These are phyloP conservation scores for Physcomitrellopsis africana DNA, from an alignment of 225 moss, liverwort and hornwort genomes.

Conservation along the genomic window DNA sequence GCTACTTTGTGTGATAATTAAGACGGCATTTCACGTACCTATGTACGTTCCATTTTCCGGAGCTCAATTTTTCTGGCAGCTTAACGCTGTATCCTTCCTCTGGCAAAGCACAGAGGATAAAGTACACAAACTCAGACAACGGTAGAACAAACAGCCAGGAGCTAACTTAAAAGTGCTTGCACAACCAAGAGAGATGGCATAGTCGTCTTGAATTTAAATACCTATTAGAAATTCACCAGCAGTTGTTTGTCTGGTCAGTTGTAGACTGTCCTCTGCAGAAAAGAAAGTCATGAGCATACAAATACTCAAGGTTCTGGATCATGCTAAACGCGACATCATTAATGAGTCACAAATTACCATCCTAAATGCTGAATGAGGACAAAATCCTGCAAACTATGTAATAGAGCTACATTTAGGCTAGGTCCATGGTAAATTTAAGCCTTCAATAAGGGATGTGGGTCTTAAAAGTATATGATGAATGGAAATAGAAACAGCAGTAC, in stretches of 20 bases:
- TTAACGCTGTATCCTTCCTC: constrained; percentile 76
- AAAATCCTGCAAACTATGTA: constrained; percentile 17
- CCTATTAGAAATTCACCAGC: constrained; percentile 53
- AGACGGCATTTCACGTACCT: constrained; percentile 41
- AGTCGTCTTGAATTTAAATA: constrained; percentile 28
- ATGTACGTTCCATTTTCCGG: constrained; percentile 89
- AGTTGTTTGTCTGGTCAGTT: constrained; percentile 57
- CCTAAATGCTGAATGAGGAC: constrained; percentile 4
- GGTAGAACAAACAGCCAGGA: constrained; percentile 14
- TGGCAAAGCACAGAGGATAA: constrained; percentile 41
- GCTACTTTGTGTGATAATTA: too few relatives aligned
- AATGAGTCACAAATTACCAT: constrained; percentile 1
- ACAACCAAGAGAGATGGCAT: not conserved
- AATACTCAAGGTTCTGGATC: constrained; percentile 5
- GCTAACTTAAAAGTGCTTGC: constrained; percentile 4
- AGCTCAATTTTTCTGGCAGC: constrained; percentile 84
- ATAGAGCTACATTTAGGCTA: constrained; percentile 13
- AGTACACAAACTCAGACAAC: constrained; percentile 28
- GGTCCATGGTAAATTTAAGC: not conserved
- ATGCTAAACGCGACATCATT: not conserved
- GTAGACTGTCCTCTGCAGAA: constrained; percentile 40
- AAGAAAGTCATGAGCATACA: constrained; percentile 22
- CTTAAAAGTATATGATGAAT: not conserved
- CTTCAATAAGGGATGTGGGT: not conserved
- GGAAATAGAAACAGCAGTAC: not conserved